These are phyloP conservation scores for Daldinia bambusicola DNA, from an alignment of 495 filamentous ascomycete species.

Conservation along the genomic window DNA sequence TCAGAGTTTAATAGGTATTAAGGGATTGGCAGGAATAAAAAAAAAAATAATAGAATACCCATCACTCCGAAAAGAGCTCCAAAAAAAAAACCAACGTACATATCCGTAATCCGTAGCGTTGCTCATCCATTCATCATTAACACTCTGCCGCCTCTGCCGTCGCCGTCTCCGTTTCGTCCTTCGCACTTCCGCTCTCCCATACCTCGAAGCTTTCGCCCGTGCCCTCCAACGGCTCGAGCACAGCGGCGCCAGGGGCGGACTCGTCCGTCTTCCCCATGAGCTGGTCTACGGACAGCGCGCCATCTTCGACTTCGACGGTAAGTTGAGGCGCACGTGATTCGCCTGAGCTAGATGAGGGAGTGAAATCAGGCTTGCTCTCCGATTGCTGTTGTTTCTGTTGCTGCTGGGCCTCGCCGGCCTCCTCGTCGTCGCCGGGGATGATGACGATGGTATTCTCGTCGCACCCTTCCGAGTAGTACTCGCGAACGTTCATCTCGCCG, in stretches of 20 bases:
- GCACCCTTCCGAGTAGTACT: conserved; percentile 77
- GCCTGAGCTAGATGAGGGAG: conserved; percentile 44
- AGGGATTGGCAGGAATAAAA: conserved; percentile 5
- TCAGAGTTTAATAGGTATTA: conserved; percentile 33
- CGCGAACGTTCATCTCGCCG: conserved; percentile 73
- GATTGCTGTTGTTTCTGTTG: conserved; percentile 2
- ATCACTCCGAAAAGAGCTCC: conserved; percentile 2
- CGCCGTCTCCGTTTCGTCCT: conserved; percentile 55
- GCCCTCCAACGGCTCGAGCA: conserved; percentile 62
- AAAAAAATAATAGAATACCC: neutral
- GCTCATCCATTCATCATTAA: conserved; percentile 9
- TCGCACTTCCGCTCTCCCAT: conserved; percentile 72
- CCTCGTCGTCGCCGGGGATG: conserved; percentile 67
- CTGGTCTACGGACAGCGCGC: conserved; percentile 52
- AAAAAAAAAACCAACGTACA: conserved; percentile 12
- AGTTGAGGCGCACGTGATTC: conserved; percentile 39
- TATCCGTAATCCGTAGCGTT: neutral
- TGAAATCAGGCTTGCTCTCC: conserved; percentile 44
- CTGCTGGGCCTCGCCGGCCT: conserved; percentile 21
- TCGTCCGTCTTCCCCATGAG: conserved; percentile 59
- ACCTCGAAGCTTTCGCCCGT: conserved; percentile 67
- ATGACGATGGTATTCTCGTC: conserved; percentile 69
- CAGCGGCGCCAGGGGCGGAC: conserved; percentile 52
- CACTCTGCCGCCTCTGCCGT: conserved; percentile 26
- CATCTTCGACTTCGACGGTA: conserved; percentile 39